phyloP scores from a whole-genome alignment of 1,139 yeast species.

The Scheffersomyces stambukii region DNA sequence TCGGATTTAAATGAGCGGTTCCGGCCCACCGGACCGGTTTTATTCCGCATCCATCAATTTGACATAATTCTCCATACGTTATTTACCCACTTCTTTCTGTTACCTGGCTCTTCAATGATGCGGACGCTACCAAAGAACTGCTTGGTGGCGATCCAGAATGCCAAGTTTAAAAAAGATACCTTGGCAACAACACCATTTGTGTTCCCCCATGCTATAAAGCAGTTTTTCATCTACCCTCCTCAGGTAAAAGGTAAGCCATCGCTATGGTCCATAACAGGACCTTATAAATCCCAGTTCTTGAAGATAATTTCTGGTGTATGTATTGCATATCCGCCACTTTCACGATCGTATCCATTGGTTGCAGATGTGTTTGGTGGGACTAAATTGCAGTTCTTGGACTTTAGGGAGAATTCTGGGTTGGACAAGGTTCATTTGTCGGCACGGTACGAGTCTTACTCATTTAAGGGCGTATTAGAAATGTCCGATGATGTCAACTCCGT shows the following conservation, averaged over 20 bases:
- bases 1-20: too few species aligned
- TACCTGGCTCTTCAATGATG: neutral
- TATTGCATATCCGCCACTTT: constrained; percentile 48
- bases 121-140: constrained; percentile 3
- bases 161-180: constrained; percentile 11
- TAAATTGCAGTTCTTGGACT: constrained; percentile 45
- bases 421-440: constrained; percentile 83
- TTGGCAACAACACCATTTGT: constrained; percentile 8
- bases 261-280: constrained; percentile 38
- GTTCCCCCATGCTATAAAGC: constrained; percentile 20
- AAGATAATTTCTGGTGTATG: constrained; percentile 33
- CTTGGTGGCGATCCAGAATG: constrained; percentile 8
- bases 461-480: constrained; percentile 52
- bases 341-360: constrained; percentile 53
- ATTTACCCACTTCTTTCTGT: neutral
- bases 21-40: too few species aligned
- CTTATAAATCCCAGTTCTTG: constrained; percentile 30
- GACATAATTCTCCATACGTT: neutral
- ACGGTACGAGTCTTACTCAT: constrained; percentile 70
- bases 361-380: constrained; percentile 26
- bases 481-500: constrained; percentile 75
- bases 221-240: constrained; percentile 19
- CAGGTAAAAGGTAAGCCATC: too few species aligned
- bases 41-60: too few species aligned
- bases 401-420: constrained; percentile 49